Conservation (phyloP, 2,329 filamentous ascomycete genomes). For the Clonostachys rosea region DNA sequence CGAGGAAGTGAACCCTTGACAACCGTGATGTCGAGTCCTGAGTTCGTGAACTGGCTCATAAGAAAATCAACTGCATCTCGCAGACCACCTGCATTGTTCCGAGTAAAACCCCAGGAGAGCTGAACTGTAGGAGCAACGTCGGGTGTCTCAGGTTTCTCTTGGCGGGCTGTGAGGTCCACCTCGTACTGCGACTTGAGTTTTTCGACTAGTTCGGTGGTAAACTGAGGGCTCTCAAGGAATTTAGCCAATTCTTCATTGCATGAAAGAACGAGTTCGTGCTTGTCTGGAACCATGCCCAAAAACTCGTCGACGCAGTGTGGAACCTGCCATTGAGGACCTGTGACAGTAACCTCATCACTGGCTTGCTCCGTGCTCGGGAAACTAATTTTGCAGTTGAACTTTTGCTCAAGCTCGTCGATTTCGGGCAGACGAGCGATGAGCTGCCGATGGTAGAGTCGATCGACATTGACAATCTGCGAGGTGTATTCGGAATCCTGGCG, state of each 20-base stretch:
- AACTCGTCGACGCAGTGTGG: constrained; percentile 96
- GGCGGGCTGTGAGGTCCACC: constrained; percentile 75
- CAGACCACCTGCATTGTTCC: constrained; percentile 92
- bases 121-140: constrained; percentile 54
- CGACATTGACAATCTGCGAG: constrained; percentile 87
- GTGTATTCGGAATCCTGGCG: constrained; percentile 88
- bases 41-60: constrained; percentile 77
- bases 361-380: constrained; percentile 97
- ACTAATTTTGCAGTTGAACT: constrained; percentile 99
- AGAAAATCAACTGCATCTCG: constrained; percentile 96
- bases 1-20: constrained; percentile 94
- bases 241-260: constrained; percentile 71
- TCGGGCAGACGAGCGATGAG: constrained; percentile 83
- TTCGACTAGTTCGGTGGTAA: constrained; percentile 71
- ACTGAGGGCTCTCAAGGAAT: constrained; percentile 78
- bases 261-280: constrained; percentile 83
- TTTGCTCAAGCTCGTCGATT: constrained; percentile 94
- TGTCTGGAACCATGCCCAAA: constrained; percentile 95
- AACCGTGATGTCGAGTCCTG: constrained; percentile 81
- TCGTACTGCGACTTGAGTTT: constrained; percentile 91
- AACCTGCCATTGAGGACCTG: constrained; percentile 96
- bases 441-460: constrained; percentile 92
- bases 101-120: constrained; percentile 79
- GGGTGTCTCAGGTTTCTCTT: constrained; percentile 56
- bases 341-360: constrained; percentile 92